A percentile compares a stretch with the other conserved stretches of the same genome.
Evolutionary conservation across 2,329 filamentous ascomycete genomes (phyloP).

Genomic region (Epichloe scottii): DNA sequence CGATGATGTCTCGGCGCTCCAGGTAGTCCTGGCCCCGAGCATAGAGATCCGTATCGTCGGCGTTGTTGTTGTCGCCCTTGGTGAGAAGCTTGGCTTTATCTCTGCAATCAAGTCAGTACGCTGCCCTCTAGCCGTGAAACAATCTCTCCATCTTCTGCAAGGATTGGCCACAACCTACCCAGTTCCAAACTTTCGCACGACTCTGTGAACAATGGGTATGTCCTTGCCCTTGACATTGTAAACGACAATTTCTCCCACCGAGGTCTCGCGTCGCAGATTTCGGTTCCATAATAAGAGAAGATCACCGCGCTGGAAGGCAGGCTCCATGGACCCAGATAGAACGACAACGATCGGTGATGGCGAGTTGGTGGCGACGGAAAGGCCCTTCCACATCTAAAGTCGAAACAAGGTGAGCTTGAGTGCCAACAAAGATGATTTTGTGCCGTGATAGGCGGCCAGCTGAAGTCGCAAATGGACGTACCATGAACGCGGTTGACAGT

Average conservation of each 20-base stretch:
- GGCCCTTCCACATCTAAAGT: conserved; percentile 67
- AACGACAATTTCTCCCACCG: conserved; percentile 46
- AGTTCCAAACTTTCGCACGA: conserved; percentile 61
- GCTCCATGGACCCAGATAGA: conserved; percentile 76
- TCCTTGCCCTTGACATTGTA: conserved; percentile 85
- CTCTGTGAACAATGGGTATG: conserved; percentile 91
- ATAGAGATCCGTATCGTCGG: conserved; percentile 83
- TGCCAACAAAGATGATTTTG: too few species aligned
- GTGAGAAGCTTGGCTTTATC: conserved; percentile 65
- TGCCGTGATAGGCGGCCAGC: not conserved
- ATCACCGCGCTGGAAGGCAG: conserved; percentile 68
- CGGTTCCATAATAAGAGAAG: conserved; percentile 68
- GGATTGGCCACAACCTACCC: conserved; percentile 29
- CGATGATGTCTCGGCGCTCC: conserved; percentile 79
- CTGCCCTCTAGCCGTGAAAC: too few species aligned
- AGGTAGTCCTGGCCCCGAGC: conserved; percentile 79
- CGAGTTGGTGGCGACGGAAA: conserved; percentile 66
- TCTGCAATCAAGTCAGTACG: conserved; percentile 20
- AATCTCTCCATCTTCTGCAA: too few species aligned
- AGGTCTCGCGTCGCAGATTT: conserved; percentile 41
- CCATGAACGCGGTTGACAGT: conserved; percentile 85
- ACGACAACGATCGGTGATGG: conserved; percentile 72
- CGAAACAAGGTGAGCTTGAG: not conserved
- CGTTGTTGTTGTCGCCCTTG: conserved; percentile 93
- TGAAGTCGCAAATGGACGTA: conserved; percentile 18